Conservation (phyloP, 192 early-diverging fungal species). For the Dissophora ornata region DNA sequence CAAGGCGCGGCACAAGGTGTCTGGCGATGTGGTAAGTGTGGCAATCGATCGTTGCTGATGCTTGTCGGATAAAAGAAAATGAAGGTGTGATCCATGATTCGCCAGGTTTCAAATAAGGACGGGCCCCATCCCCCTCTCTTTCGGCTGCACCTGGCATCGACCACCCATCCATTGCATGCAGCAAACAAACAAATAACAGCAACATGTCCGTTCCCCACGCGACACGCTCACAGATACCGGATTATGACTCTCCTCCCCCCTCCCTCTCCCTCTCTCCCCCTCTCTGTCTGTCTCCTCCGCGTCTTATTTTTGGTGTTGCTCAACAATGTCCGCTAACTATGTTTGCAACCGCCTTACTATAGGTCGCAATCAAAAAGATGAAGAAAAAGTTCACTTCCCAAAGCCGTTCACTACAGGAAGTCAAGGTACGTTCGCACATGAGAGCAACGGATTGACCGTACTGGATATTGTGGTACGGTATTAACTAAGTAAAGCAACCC, state of each 20-base stretch:
- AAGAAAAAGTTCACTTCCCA: constrained; percentile 82
- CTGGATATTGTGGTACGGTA: neutral
- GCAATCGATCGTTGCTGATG: no score
- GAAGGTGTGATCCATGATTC: no score
- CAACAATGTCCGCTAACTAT: no score
- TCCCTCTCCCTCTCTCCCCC: no score
- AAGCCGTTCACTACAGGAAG: constrained; percentile 79
- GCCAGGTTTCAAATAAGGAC: neutral
- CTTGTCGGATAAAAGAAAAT: no score
- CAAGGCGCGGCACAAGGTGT: constrained; percentile 70
- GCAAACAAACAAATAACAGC: no score
- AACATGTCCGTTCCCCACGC: neutral
- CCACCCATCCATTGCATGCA: no score
- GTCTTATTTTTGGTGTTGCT: no score
- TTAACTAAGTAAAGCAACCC: constrained; percentile 3
- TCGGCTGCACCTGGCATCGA: no score
- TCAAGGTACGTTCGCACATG: constrained; percentile 63
- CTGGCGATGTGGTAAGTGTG: constrained; percentile 71
- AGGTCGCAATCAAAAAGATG: constrained; percentile 94
- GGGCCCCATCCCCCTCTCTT: neutral
- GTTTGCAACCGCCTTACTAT: neutral
- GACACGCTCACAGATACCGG: neutral
- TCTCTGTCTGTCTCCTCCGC: no score
- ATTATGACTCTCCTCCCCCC: neutral
- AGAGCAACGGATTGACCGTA: no score